Conservation (phyloP, 2,329 filamentous ascomycete genomes). For the Apiospora kogelbergensis region DNA sequence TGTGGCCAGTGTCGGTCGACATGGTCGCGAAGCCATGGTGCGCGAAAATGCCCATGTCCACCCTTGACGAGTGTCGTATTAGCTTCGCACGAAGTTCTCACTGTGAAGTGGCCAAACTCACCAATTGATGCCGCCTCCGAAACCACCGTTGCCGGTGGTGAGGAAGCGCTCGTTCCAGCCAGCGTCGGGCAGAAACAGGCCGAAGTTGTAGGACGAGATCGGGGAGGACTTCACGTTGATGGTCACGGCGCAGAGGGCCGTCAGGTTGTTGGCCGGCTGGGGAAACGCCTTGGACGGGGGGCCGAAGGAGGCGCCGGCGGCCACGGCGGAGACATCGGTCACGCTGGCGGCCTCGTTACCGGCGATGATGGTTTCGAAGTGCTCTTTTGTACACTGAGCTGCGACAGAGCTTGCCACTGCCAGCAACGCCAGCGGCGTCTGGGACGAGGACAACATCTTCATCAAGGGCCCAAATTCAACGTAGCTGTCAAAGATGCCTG, state of each 20-base stretch:
- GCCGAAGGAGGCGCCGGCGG: slow-evolving; percentile 27
- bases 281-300: slow-evolving; percentile 25
- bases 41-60: slow-evolving; percentile 41
- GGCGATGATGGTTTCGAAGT: slow-evolving; percentile 23
- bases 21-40: slow-evolving; percentile 43
- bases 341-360: slow-evolving; percentile 21
- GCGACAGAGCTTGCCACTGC: slow-evolving; percentile 12
- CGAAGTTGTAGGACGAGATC: slow-evolving; percentile 31
- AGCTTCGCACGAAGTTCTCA: background rate
- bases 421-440: slow-evolving; percentile 13
- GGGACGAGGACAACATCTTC: background rate
- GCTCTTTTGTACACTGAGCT: slow-evolving; percentile 23
- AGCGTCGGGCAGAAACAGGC: slow-evolving; percentile 30
- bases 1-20: slow-evolving; percentile 45
- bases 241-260: slow-evolving; percentile 28
- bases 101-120: slow-evolving; percentile 17
- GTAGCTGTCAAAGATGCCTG: background rate
- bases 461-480: background rate
- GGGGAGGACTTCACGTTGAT: slow-evolving; percentile 30
- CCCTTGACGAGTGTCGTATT: slow-evolving; percentile 17
- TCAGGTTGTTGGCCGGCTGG: slow-evolving; percentile 24
- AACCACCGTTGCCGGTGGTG: slow-evolving; percentile 29
- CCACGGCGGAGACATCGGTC: slow-evolving; percentile 24
- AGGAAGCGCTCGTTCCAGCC: slow-evolving; percentile 30
- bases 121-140: slow-evolving; percentile 32